These are phyloP conservation scores for Myrica gale DNA, from an alignment of 306 rosid genomes.

Conservation along the genomic window DNA sequence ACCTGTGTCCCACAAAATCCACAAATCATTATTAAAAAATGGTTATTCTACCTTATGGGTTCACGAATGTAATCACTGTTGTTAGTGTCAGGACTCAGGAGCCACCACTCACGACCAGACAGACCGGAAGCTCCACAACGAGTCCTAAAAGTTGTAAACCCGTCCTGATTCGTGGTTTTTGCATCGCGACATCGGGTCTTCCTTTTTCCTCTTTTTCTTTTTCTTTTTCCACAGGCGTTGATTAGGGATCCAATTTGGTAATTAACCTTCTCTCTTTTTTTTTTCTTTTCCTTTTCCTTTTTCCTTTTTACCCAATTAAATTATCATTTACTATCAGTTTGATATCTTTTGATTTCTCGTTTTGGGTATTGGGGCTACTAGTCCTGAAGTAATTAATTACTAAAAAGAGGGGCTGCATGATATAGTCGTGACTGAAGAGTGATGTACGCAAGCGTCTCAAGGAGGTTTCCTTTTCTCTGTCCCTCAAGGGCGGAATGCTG, in stretches of 20 bases:
- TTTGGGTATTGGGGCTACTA: too few species aligned
- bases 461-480: too few species aligned
- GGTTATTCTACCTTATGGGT: slow-evolving; percentile 28
- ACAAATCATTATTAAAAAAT: slow-evolving; percentile 51
- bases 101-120: too few species aligned
- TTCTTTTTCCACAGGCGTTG: too few species aligned
- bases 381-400: too few species aligned
- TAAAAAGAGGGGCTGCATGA: too few species aligned
- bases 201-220: not conserved
- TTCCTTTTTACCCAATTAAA: not conserved
- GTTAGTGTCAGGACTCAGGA: slow-evolving; percentile 1
- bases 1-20: slow-evolving; percentile 35
- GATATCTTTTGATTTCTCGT: too few species aligned
- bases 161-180: slow-evolving; percentile 28
- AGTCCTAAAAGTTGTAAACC: not conserved
- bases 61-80: slow-evolving; percentile 32
- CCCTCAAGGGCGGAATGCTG: too few species aligned
- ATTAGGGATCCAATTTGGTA: not conserved
- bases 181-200: not conserved
- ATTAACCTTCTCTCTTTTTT: too few species aligned
- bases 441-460: too few species aligned
- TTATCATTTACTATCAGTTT: not conserved
- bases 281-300: too few species aligned
- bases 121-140: not conserved
- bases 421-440: too few species aligned